Evolutionary conservation across 2,329 filamentous ascomycete genomes (phyloP), one percentile per base, ranked within the genome.

Genomic region (Venturia effusa): DNA sequence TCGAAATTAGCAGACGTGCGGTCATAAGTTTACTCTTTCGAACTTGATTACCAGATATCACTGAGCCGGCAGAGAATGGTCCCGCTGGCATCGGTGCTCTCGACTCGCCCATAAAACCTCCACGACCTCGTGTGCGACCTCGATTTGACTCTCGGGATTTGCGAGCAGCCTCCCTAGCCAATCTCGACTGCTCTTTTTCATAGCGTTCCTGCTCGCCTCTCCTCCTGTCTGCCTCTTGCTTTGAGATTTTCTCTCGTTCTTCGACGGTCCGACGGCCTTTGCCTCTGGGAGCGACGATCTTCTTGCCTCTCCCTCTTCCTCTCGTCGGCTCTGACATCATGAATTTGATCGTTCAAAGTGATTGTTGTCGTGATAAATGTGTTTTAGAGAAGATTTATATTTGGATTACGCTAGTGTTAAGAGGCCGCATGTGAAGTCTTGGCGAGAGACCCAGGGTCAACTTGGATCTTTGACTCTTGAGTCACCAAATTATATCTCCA

Each of bases 21-120:
- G 17, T 51, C 30, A 32, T 51, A 32, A 19, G 1, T 19, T 24
- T 11, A 59, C 24, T 34, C 4, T n/a, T 11, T n/a, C 22, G 19
- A n/a, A 19, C 13, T 32, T 37, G 43, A 22, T 43, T 17, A 64
- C 62, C 34, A 57, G 37, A 34, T 30, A 61, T 59, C 22, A 27
- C 41, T 34, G 62, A 64, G 19, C 62, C 62, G 27, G 27, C 37
- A 30, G 62, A 59, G 27, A 64, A 60, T 43, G 43, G 34, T 22
- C 62, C 62, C n/a, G 41, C 55, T 27, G 59, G 37, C 51, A 57
- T 34, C 34, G 51, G 51, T 15, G 59, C 59, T 62, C 39, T 37
- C 19, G 24, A 34, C 7, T 60, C 30, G n/a, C 64, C 64, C 62
- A 66, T 64, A 34, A 61, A 66, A 30, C 64, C 64, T 39, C 64